Conservation (phyloP, 2,329 filamentous ascomycete species). For the Clathrospora elynae region DNA sequence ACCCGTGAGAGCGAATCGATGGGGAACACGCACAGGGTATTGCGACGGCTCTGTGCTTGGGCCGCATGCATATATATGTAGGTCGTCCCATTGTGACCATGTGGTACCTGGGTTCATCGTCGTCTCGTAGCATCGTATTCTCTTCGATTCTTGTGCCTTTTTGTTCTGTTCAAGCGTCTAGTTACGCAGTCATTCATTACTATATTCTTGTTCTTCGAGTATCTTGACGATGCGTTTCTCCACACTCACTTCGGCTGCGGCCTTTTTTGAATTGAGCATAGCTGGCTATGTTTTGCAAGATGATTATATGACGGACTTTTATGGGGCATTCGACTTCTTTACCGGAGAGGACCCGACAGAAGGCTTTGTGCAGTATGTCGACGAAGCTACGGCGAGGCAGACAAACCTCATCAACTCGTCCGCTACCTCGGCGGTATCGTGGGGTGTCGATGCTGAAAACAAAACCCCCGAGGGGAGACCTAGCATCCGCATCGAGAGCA, state of each 20-base stretch:
- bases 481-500: slow-evolving; percentile 56
- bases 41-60: slow-evolving; percentile 12
- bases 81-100: slow-evolving; percentile 18
- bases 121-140: slow-evolving; percentile 27
- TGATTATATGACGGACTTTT: slow-evolving; percentile 52
- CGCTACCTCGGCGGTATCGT: slow-evolving; percentile 46
- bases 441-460: slow-evolving; percentile 54
- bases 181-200: slow-evolving; percentile 42
- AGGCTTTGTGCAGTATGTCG: slow-evolving; percentile 51
- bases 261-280: slow-evolving; percentile 45
- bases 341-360: slow-evolving; percentile 53
- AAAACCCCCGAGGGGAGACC: slow-evolving; percentile 49
- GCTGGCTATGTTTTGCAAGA: slow-evolving; percentile 50
- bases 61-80: slow-evolving; percentile 32
- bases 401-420: slow-evolving; percentile 50
- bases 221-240: slow-evolving; percentile 46
- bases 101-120: slow-evolving; percentile 13
- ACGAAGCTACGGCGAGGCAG: slow-evolving; percentile 44
- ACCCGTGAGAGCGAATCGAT: slow-evolving; percentile 21
- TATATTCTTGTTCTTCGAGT: slow-evolving; percentile 23
- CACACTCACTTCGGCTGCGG: slow-evolving; percentile 41
- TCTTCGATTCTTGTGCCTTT: slow-evolving; percentile 24
- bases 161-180: slow-evolving; percentile 40
- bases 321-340: slow-evolving; percentile 53
- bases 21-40: slow-evolving; percentile 5